Evolutionary conservation across 2,329 filamentous ascomycete species (phyloP), one percentile per base, ranked within the genome.

Genomic region (Diplodia sapinea): DNA sequence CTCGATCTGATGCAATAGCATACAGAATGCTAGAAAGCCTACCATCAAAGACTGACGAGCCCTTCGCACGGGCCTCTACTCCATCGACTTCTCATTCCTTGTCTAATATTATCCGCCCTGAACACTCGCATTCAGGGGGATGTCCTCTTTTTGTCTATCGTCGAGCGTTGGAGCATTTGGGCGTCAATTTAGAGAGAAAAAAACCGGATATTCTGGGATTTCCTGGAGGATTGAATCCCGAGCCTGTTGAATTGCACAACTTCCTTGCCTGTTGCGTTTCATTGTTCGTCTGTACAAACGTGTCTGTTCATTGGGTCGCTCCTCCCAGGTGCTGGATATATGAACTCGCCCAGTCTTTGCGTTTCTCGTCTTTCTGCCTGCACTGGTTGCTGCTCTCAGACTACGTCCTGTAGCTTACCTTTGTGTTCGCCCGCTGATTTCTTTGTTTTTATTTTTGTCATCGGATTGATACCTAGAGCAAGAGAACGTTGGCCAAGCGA

Each of bases 141-240:
- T 55, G 62, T 65, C 40, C 36, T 47, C 43, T 65, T 65, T 51
- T 63, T 65, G 49, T 54, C 50, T 38, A 63, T 51, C 43, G 36
- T 63, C 43, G 33, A 65, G 62, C 62, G 62, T 65, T 65, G 62
- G 62, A 65, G 62, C 20, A 55, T 65, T 65, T 55, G 15, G 62
- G 62, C 62, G 62, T 65, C 59, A 51, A 17, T 26, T 31, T 63
- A 63, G 59, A 63, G 47, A 49, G 50, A 62, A 63, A 63, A 63
- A 38, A 51, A 51, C 31, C 38, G 59, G 47, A 63, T 47, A 38
- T 29, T 43, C 40, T 63, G 17, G 47, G 47, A 51, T 51, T 23
- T 36, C 17, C 20, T 31, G 59, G 59, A 38, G 20, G 31, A 17
- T 38, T n/a, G 33, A 51, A 63, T 51, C 23, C 50, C 40, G 12